These are phyloP conservation scores for Leucaena leucocephala DNA, from an alignment of 306 rosid species.

Conservation along the genomic window DNA sequence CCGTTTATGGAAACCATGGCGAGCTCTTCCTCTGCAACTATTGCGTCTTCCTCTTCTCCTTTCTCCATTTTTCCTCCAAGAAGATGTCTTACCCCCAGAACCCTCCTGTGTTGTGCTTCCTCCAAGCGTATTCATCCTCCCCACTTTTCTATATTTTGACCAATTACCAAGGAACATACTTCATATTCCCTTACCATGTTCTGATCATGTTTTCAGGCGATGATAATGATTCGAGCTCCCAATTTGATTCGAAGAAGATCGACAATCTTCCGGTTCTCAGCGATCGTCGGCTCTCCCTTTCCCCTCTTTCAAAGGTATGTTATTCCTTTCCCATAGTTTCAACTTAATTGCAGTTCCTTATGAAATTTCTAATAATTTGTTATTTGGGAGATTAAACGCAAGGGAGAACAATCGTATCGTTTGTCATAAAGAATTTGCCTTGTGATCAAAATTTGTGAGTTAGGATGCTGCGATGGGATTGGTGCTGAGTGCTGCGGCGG, in stretches of 20 bases:
- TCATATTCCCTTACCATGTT: slow-evolving; percentile 7
- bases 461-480: slow-evolving; percentile 97
- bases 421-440: background rate
- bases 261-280: slow-evolving; percentile 57
- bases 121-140: slow-evolving; percentile 55
- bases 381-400: background rate
- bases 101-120: slow-evolving; percentile 47
- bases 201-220: slow-evolving; percentile 49
- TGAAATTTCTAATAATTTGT: background rate
- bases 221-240: slow-evolving; percentile 53
- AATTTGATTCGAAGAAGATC: slow-evolving; percentile 53
- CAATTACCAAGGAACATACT: background rate
- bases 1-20: slow-evolving; percentile 60
- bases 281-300: slow-evolving; percentile 68
- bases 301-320: slow-evolving; percentile 76
- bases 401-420: background rate
- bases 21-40: slow-evolving; percentile 50
- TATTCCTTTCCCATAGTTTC: slow-evolving; percentile 13
- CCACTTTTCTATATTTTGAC: background rate
- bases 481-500: slow-evolving; percentile 85
- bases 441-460: slow-evolving; percentile 24
- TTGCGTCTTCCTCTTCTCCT: slow-evolving; percentile 51
- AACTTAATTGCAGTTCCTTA: background rate
- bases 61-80: slow-evolving; percentile 45
- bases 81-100: slow-evolving; percentile 34